phyloP scores from a whole-genome alignment of 129 eudicot genomes.

The Rutidosis leptorrhynchoides region DNA sequence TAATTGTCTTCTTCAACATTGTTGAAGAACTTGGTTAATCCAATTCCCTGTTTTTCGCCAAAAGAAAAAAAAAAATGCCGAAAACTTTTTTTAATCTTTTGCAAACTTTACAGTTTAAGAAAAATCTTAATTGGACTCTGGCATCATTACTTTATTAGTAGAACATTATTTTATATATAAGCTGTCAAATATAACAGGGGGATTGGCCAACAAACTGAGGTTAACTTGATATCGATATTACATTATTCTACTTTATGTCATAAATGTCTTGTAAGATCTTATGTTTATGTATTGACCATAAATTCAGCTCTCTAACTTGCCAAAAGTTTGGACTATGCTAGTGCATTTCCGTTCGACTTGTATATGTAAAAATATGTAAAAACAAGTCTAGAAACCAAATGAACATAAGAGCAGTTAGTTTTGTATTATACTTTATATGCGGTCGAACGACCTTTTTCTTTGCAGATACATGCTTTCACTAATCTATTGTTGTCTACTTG shows the following conservation, averaged over 20 bases:
- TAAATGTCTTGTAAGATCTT: not conserved
- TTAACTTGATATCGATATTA: too few species aligned
- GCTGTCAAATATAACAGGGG: too few species aligned
- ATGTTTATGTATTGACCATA: not conserved
- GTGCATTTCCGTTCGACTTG: not conserved
- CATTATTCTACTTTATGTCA: not conserved
- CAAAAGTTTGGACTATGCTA: not conserved
- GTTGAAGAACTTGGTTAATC: too few species aligned
- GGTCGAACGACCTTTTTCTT: slow-evolving; percentile 22
- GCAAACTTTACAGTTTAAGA: too few species aligned
- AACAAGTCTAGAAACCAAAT: not conserved
- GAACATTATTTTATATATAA: too few species aligned
- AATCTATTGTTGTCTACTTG: slow-evolving; percentile 31
- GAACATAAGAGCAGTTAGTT: slow-evolving; percentile 28
- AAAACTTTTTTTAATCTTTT: too few species aligned
- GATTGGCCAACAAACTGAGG: too few species aligned
- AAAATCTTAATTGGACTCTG: too few species aligned
- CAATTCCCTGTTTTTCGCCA: too few species aligned
- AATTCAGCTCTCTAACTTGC: not conserved
- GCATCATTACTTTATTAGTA: too few species aligned
- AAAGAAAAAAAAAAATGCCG: too few species aligned
- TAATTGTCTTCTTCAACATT: too few species aligned
- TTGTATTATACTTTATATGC: slow-evolving; percentile 37
- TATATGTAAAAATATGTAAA: not conserved
- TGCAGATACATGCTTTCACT: slow-evolving; percentile 33